phyloP scores from a whole-genome alignment of 2,329 filamentous ascomycete genomes.

The Colletotrichum sp. region DNA sequence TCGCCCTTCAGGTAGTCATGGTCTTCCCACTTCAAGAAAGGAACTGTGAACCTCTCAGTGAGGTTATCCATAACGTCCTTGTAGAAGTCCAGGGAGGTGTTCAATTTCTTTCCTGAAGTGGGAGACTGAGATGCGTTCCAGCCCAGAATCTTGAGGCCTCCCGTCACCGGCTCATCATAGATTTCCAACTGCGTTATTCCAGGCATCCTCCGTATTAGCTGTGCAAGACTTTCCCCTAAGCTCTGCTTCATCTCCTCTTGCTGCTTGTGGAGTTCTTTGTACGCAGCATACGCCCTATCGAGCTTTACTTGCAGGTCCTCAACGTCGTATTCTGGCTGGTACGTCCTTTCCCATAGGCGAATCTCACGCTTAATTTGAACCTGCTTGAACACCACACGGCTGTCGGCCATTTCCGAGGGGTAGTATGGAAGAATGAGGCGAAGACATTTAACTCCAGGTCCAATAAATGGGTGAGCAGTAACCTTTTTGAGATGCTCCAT shows the following conservation, averaged over 20 bases:
- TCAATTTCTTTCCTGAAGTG: too few relatives aligned
- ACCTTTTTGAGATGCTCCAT: not conserved
- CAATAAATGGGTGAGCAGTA: not conserved
- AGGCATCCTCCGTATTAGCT: not conserved
- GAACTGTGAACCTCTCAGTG: not conserved
- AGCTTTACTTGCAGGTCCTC: too few relatives aligned
- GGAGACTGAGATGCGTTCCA: not conserved
- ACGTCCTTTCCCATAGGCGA: not conserved
- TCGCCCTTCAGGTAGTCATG: not conserved
- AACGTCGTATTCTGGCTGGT: too few relatives aligned
- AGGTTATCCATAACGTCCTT: not conserved
- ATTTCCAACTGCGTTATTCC: not conserved
- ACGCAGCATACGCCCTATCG: not conserved
- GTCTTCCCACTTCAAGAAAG: not conserved
- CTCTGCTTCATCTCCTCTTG: not conserved
- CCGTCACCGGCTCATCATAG: not conserved
- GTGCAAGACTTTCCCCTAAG: not conserved
- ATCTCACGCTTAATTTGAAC: not conserved
- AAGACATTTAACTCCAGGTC: not conserved
- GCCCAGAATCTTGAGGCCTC: not conserved
- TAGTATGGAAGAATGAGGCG: not conserved
- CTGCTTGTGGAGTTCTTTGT: not conserved
- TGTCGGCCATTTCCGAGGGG: not conserved
- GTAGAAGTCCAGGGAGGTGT: not conserved
- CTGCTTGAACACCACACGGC: not conserved